Evolutionary conservation across 495 filamentous ascomycete genomes (phyloP).

Genomic region (Chaetomidium leptoderma): DNA sequence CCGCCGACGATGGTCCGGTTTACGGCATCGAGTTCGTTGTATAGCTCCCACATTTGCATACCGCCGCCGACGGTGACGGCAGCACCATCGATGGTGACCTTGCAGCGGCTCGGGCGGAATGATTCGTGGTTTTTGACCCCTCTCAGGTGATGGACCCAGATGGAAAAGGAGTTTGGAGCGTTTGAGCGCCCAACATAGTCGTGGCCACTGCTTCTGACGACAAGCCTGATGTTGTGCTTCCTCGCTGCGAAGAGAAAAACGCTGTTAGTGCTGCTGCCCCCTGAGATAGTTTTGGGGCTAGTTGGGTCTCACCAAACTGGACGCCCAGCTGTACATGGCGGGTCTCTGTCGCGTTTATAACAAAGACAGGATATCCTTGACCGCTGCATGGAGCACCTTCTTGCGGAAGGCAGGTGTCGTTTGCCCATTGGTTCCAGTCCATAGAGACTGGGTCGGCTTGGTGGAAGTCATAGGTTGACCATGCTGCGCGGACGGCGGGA

Average conservation of each 20-base stretch:
- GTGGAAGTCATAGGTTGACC: constrained; percentile 38
- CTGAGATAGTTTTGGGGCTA: neutral
- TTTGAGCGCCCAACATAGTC: constrained; percentile 53
- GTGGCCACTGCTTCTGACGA: constrained; percentile 62
- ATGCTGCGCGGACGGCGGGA: constrained; percentile 28
- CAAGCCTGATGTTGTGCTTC: constrained; percentile 53
- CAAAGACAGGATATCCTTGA: constrained; percentile 47
- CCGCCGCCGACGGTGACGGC: constrained; percentile 42
- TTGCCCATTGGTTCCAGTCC: constrained; percentile 42
- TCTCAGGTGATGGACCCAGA: constrained; percentile 48
- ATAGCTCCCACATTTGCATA: constrained; percentile 35
- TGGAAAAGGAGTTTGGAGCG: constrained; percentile 49
- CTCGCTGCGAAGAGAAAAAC: constrained; percentile 26
- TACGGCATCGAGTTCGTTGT: constrained; percentile 28
- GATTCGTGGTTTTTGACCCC: constrained; percentile 34
- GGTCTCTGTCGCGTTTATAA: constrained; percentile 44
- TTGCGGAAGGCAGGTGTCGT: constrained; percentile 45
- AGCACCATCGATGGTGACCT: constrained; percentile 29
- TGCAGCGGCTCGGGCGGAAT: constrained; percentile 40
- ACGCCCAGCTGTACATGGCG: constrained; percentile 41
- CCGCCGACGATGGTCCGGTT: constrained; percentile 39
- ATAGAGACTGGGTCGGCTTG: constrained; percentile 35
- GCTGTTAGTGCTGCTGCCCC: neutral
- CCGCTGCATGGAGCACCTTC: constrained; percentile 33
- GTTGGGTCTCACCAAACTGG: constrained; percentile 34